These are phyloP conservation scores for Pseudotsuga menziesii DNA, from an alignment of 75 land plant genomes.

Conservation along the genomic window DNA sequence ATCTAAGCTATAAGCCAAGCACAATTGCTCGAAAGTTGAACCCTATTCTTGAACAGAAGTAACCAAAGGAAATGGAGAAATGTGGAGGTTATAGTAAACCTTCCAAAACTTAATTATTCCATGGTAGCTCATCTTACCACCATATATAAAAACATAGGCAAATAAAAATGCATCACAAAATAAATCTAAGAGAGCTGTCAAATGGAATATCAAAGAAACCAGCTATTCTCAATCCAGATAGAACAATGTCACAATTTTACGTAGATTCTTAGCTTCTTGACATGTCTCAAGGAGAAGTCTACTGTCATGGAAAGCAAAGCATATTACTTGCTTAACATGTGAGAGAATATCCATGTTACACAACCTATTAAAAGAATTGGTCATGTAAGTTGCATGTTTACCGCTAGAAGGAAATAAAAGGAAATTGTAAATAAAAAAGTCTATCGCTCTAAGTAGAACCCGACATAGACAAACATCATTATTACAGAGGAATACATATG, in stretches of 20 bases:
- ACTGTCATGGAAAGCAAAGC: conserved; percentile 98
- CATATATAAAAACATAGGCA: not conserved
- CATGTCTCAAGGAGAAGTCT: conserved; percentile 93
- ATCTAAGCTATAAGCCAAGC: not conserved
- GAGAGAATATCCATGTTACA: conserved; percentile 98
- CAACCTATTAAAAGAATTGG: conserved; percentile 45
- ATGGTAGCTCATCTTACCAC: not conserved
- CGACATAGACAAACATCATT: not conserved
- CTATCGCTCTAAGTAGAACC: not conserved
- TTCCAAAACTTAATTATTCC: not conserved
- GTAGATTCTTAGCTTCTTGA: conserved; percentile 78
- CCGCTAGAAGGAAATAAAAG: not conserved
- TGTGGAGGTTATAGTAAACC: not conserved
- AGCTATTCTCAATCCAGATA: conserved; percentile 56
- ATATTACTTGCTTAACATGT: conserved; percentile 95
- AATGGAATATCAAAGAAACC: not conserved
- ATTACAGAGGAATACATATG: not conserved
- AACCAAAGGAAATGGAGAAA: not conserved
- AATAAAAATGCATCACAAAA: not conserved
- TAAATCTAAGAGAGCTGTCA: not conserved
- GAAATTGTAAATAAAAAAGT: not conserved
- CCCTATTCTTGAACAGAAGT: not conserved
- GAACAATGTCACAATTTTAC: conserved; percentile 98
- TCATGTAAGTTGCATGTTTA: not conserved
- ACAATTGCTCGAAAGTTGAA: not conserved